Base-by-base conservation (phyloP, 768 basidiomycete genomes). In the Brasilioporus rufonigricans region DNA sequence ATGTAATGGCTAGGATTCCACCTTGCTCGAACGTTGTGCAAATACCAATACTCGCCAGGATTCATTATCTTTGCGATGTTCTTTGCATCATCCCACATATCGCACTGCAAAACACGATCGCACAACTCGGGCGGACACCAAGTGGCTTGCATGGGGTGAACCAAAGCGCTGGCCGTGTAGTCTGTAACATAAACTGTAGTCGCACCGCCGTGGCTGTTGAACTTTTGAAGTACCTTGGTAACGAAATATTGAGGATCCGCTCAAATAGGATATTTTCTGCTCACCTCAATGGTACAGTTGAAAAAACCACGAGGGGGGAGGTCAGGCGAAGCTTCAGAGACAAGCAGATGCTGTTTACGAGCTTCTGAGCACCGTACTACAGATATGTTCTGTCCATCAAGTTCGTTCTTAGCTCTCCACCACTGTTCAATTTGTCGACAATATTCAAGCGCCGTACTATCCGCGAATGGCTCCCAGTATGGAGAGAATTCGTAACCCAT, bases 151-250 rank as follows among this genome's bases (percentile, higher is more conserved):
- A 74, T 57, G 16, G 71, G 62, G 4, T 52, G 52, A 40, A 75
- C 61, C 8, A 59, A 55, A 5, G 69, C 45, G 50, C 81, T 82
- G 39, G 56, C 59, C 7, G 86, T 85, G 62, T 86, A 87, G 60
- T 89, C 87, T 1, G 87, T 87, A 48, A 86, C 83, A 64, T 81
- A 86, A 13, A 88, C 55, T 29, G 69, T 76, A 54, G 77, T 75
- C 3, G 77, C 71, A 7, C 60, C 67, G 33, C 70, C 67, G n/a
- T 71, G 62, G 53, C 74, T 78, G 33, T 55, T 45, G 46, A 77
- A 73, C 10, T 71, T 76, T 48, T 77, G 67, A 11, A 87, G 54
- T 19, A 87, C 73, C 86, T 87, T 52, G 52, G 19, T 12, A 33
- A 26, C 16, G 23, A 57, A 36, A 18, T 23, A 24, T 35, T 55